Conservation (phyloP, 768 basidiomycete species). For the Suillus weaverae region DNA sequence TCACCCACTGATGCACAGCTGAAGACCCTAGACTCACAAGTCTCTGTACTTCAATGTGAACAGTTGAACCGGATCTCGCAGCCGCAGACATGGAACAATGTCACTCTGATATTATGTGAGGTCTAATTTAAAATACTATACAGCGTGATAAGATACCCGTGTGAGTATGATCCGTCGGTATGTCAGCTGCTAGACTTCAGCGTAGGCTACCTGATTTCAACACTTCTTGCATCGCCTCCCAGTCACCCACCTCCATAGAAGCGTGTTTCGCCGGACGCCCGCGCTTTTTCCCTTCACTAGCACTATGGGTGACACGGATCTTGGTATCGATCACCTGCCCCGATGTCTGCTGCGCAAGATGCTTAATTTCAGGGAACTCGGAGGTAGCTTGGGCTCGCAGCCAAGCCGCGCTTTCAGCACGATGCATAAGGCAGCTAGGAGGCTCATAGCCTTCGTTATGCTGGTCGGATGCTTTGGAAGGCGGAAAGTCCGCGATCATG, state of each 20-base stretch:
- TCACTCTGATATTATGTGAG: not conserved
- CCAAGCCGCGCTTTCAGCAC: conserved; percentile 63
- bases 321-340: conserved; percentile 39
- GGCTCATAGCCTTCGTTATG: conserved; percentile 43
- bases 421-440: conserved; percentile 65
- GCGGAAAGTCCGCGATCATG: conserved; percentile 41
- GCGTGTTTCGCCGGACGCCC: conserved; percentile 6
- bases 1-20: not conserved
- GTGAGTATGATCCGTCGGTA: not conserved
- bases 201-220: conserved; percentile 7
- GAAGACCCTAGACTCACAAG: not conserved
- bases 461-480: conserved; percentile 2
- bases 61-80: not conserved
- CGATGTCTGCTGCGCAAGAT: conserved; percentile 55
- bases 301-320: conserved; percentile 31
- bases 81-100: not conserved
- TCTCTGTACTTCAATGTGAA: not conserved
- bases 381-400: conserved; percentile 75
- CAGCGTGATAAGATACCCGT: not conserved
- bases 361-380: conserved; percentile 70
- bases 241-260: conserved; percentile 15
- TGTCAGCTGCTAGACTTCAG: not conserved
- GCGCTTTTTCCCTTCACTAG: conserved; percentile 15
- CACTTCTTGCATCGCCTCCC: conserved; percentile 29
- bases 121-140: not conserved